Conservation (phyloP, 345 rosid genomes). For the Luvunga scandens region DNA sequence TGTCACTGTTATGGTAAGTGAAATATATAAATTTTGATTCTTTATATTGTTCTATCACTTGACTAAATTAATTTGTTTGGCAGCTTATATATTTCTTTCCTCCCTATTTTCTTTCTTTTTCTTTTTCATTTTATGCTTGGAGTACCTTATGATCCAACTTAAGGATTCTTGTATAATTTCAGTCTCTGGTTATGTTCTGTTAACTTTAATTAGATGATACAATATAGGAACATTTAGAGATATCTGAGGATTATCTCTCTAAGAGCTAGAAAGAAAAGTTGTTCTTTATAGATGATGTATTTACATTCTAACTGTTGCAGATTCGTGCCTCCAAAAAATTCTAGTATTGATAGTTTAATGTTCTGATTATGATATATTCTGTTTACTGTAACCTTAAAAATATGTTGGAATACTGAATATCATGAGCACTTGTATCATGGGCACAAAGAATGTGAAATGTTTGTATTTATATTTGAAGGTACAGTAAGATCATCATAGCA, state of each 20-base stretch:
- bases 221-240: background rate
- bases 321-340: background rate
- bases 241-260: background rate
- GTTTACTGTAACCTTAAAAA: background rate
- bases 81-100: background rate
- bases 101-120: background rate
- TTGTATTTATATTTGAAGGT: background rate
- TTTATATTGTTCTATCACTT: background rate
- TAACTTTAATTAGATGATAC: background rate
- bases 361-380: background rate
- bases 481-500: too few relatives aligned
- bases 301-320: background rate
- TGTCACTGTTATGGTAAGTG: constrained; percentile 66
- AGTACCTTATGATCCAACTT: background rate
- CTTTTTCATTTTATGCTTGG: background rate
- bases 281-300: background rate
- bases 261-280: background rate
- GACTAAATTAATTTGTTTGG: background rate
- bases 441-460: background rate
- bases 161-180: background rate
- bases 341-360: background rate
- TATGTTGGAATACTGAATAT: background rate
- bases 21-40: background rate
- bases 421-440: background rate
- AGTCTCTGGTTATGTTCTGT: background rate